These are phyloP conservation scores for Blastocystis sp. DNA, from an alignment of 352 stramenopile species.

Conservation along the genomic window DNA sequence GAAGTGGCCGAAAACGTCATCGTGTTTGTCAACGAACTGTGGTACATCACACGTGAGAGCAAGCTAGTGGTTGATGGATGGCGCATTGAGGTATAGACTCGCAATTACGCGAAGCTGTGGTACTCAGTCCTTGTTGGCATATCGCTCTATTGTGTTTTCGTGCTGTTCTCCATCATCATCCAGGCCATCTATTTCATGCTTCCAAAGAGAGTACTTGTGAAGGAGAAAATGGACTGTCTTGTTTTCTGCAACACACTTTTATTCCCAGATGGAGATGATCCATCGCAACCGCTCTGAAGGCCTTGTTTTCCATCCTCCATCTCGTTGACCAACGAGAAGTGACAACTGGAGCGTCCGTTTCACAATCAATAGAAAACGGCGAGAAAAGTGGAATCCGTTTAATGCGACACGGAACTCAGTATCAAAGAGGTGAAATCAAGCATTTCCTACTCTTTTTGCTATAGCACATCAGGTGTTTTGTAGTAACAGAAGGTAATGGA, in stretches of 20 bases:
- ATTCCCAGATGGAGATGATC: neutral
- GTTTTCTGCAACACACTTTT: neutral
- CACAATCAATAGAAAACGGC: neutral
- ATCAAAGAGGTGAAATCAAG: too few species aligned
- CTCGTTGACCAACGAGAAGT: neutral
- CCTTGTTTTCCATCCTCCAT: neutral
- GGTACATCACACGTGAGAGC: neutral
- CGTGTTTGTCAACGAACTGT: constrained; percentile 6
- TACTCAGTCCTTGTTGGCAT: neutral
- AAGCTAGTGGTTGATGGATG: neutral
- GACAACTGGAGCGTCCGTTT: neutral
- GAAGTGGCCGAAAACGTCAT: neutral
- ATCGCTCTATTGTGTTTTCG: neutral
- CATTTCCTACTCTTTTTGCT: too few species aligned
- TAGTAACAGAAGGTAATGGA: too few species aligned
- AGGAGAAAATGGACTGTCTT: neutral
- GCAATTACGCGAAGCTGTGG: neutral
- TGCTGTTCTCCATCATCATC: neutral
- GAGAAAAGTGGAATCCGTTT: neutral
- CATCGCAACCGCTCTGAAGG: neutral
- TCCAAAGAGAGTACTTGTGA: neutral
- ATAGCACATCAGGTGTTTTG: too few species aligned
- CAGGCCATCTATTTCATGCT: neutral
- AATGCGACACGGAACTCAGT: neutral
- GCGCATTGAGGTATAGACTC: neutral